These are phyloP conservation scores for Favolaschia claudopus DNA, from an alignment of 768 basidiomycete species.

Conservation along the genomic window DNA sequence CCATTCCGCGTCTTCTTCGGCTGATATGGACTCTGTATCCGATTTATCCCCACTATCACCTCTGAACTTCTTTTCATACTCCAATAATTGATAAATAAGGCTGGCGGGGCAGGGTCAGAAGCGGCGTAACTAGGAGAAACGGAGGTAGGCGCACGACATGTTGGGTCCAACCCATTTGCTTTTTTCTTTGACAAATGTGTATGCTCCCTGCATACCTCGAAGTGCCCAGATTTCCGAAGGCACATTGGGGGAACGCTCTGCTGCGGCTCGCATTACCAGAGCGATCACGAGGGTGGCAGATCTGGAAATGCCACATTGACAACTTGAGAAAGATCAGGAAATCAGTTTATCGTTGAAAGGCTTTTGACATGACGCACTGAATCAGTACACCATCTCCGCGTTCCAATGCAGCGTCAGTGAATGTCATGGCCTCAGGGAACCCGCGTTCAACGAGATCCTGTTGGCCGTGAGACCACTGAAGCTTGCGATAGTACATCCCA, in stretches of 20 bases:
- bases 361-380: slow-evolving; percentile 65
- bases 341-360: slow-evolving; percentile 20
- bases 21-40: slow-evolving; percentile 61
- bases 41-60: slow-evolving; percentile 52
- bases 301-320: slow-evolving; percentile 93
- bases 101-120: slow-evolving; percentile 48
- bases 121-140: slow-evolving; percentile 23
- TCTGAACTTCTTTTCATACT: slow-evolving; percentile 83
- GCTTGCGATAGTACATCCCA: slow-evolving; percentile 85
- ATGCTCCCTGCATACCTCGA: slow-evolving; percentile 90
- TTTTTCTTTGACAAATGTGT: slow-evolving; percentile 89
- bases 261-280: slow-evolving; percentile 92
- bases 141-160: slow-evolving; percentile 78
- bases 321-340: slow-evolving; percentile 55
- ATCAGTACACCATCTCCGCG: slow-evolving; percentile 84
- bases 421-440: slow-evolving; percentile 82
- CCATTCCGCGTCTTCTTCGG: slow-evolving; percentile 85
- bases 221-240: slow-evolving; percentile 80
- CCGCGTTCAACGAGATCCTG: slow-evolving; percentile 82
- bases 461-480: slow-evolving; percentile 95
- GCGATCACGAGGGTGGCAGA: slow-evolving; percentile 92
- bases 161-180: slow-evolving; percentile 90
- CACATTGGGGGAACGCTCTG: slow-evolving; percentile 67
- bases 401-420: slow-evolving; percentile 77
- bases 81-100: slow-evolving; percentile 91